These are phyloP conservation scores for Colletotrichum lupini DNA, from an alignment of 2,329 filamentous ascomycete species.

Conservation along the genomic window DNA sequence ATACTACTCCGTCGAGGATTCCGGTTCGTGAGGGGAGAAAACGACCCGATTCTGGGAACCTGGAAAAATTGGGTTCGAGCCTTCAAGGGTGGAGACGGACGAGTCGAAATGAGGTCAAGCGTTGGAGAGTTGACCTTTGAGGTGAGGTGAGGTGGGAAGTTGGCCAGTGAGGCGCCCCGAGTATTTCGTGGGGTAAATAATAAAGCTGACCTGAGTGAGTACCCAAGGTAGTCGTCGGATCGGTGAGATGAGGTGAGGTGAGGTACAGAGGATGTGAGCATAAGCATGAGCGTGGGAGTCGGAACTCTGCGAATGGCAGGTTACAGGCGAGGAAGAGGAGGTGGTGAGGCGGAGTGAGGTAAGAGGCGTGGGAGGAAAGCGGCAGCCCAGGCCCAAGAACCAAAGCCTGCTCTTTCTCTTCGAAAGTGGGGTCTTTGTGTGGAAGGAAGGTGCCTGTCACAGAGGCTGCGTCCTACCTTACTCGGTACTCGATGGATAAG, in stretches of 20 bases:
- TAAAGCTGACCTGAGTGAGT: not conserved
- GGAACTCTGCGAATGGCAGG: too few relatives aligned
- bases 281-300: not conserved
- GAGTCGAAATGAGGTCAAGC: not conserved
- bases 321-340: not conserved
- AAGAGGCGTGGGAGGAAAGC: not conserved
- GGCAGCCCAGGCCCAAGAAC: too few relatives aligned
- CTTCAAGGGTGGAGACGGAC: not conserved
- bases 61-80: constrained; percentile 16
- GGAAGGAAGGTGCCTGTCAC: not conserved
- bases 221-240: not conserved
- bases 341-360: constrained; percentile 2
- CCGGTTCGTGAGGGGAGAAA: constrained; percentile 22
- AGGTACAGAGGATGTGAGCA: not conserved
- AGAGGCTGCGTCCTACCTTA: not conserved
- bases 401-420: not conserved
- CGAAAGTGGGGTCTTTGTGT: not conserved
- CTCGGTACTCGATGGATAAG: not conserved
- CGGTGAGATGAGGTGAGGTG: not conserved
- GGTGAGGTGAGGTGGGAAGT: not conserved
- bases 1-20: not conserved
- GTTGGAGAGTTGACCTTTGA: not conserved
- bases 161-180: not conserved
- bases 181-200: not conserved
- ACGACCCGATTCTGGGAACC: constrained; percentile 11